These are phyloP conservation scores for Hemileccinum rubropunctum DNA, from an alignment of 768 basidiomycete genomes.

Conservation along the genomic window DNA sequence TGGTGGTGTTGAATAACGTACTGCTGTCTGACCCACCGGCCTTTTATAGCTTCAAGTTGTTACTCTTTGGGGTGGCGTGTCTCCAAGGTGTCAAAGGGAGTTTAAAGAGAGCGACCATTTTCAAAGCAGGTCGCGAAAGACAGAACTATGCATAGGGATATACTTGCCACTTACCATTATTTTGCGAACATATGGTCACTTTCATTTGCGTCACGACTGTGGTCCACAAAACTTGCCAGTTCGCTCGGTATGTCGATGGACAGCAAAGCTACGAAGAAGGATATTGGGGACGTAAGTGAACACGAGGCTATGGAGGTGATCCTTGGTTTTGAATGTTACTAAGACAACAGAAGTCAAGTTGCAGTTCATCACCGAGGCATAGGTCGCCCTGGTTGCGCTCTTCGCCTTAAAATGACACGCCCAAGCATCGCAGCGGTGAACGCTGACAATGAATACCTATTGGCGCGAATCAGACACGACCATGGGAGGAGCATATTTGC, in stretches of 20 bases:
- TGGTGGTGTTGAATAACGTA: neutral
- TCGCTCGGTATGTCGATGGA: neutral
- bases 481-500: constrained; percentile 15
- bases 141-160: constrained; percentile 8
- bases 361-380: constrained; percentile 49
- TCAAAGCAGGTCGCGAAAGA: constrained; percentile 8
- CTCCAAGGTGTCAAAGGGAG: constrained; percentile 4
- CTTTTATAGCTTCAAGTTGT: constrained; percentile 12
- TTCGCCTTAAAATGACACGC: constrained; percentile 58
- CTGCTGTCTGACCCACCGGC: neutral
- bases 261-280: neutral
- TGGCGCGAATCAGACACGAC: constrained; percentile 10
- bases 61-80: constrained; percentile 4
- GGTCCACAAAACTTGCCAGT: neutral
- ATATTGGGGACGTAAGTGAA: neutral
- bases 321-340: neutral
- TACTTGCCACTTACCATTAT: constrained; percentile 9
- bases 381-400: constrained; percentile 43
- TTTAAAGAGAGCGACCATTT: constrained; percentile 4
- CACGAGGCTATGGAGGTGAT: constrained; percentile 6
- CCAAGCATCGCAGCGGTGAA: constrained; percentile 84
- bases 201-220: constrained; percentile 6
- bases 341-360: neutral
- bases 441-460: constrained; percentile 86
- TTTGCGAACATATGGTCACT: neutral